Base-by-base conservation (phyloP, 2,329 filamentous ascomycete genomes). In the Aureobasidium mangrovei region DNA sequence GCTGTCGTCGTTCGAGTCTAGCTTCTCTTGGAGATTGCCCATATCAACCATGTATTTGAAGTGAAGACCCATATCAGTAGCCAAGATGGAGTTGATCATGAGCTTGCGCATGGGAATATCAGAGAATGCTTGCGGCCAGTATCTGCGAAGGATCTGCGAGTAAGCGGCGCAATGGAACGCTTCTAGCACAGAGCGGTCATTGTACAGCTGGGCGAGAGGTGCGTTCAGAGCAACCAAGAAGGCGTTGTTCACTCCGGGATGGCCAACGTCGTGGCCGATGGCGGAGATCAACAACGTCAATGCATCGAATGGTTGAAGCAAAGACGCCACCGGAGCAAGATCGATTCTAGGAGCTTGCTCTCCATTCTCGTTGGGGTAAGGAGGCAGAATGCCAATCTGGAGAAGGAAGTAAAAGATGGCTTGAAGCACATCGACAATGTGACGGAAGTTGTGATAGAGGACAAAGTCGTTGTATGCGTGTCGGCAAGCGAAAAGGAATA, bases 91-190 rank as follows among this genome's bases (percentile, higher is more conserved):
- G 68, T 89, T 95, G 63, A 96, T 97, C 85, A 97, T 93, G 5
- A 95, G 75, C 61, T 85, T 86, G 54, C 91, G 84, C 79, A 97
- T 88, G 56, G 83, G 83, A 44, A 78, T 77, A 62, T 93, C 85
- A 59, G 85, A 78, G 61, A 94, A 94, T 2, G 85, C 86, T 3
- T 80, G 76, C 0, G 91, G 89, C 93, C 93, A 98, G 68, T 97
- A 85, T 46, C 90, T 82, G 47, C 91, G 85, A 40, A 98, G 79
- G 38, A 98, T 95, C 66, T 97, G 93, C 0, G 91, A 96, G 65
- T 91, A 98, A 2, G 93, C 93, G 1, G 93, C 93, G 65, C 93
- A 96, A 67, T 98, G 93, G 64, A 97, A 98, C 0, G 91, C 94
- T 70, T 98, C 93, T 36, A 98, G 78, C 12, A 98, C 93, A 1